Base-by-base conservation (phyloP, 2,329 filamentous ascomycete species). In the Clonostachys rosea region DNA sequence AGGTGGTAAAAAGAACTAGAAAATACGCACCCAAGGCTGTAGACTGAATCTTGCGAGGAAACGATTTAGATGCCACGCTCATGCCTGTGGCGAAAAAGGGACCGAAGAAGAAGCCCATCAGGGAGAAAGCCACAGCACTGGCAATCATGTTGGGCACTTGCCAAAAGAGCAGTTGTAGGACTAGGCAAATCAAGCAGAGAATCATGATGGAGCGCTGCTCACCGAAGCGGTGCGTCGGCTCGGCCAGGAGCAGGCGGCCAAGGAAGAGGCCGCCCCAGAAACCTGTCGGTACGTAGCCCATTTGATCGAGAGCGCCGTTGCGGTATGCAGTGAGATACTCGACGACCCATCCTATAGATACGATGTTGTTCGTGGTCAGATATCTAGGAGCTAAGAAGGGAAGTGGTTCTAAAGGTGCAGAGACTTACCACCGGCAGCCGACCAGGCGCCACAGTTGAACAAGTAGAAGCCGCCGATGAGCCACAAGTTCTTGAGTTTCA, bases 401-500 rank as follows among this genome's bases (percentile, higher is more conserved):
- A 48, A 24, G 30, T n/a, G 37, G 36, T 6, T 30, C 18, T 10
- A 33, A 34, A 13, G 42, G 18, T 24, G n/a, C 24, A 9, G 16
- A n/a, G 8, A 45, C 42, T 24, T 44, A 50, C 49, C 49, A 40
- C 49, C 49, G 11, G 49, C 43, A 7, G 49, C 40, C 17, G 44
- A 43, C 46, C 43, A 46, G 16, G 49, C 49, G 10, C 49, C 49
- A 11, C 36, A 46, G 16, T 50, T 41, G 47, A 50, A 49, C 35
- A 50, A 42, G 17, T 46, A 50, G 47, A 50, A 50, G 33, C 37
- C 43, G 18, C 49, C 41, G 20, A 50, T 46, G 11, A 50, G 43
- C 49, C 49, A 50, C 11, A 50, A 18, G 5, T 43, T 50, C 17
- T 45, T 48, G 5, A 48, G 14, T 18, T 42, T 50, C 1, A 48